Evolutionary conservation across 179 eudicot genomes (phyloP).

Genomic region (Nepenthes alata): DNA sequence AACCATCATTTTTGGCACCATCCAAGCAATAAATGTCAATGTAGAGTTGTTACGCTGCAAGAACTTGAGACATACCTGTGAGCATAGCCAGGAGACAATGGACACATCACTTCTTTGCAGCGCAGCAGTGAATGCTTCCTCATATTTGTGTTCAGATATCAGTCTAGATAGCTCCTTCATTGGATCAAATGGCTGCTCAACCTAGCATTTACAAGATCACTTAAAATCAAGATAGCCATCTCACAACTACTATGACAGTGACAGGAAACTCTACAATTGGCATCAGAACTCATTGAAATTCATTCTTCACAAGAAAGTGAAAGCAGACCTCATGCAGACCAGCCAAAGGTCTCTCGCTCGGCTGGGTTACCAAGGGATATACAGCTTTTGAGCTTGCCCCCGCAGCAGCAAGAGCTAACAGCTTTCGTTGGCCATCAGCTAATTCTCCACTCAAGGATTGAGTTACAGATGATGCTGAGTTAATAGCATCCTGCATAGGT

Average conservation of each 20-base stretch:
- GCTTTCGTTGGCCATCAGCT: conserved; percentile 81
- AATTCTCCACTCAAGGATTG: conserved; percentile 65
- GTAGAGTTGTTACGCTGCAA: neutral
- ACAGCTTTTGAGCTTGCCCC: conserved; percentile 55
- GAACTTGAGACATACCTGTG: conserved; percentile 49
- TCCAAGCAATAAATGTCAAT: neutral
- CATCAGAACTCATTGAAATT: neutral
- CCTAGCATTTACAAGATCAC: conserved; percentile 25
- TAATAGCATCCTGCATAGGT: conserved; percentile 58
- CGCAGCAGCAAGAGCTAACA: conserved; percentile 65
- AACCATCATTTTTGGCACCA: neutral
- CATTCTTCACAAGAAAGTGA: neutral
- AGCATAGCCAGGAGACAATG: conserved; percentile 94
- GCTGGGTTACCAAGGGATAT: conserved; percentile 48
- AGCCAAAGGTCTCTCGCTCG: conserved; percentile 74
- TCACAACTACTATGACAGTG: neutral
- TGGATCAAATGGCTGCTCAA: conserved; percentile 86
- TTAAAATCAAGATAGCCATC: conserved; percentile 4
- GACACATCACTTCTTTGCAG: conserved; percentile 85
- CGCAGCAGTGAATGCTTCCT: conserved; percentile 87
- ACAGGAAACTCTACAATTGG: neutral
- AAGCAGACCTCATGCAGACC: conserved; percentile 62
- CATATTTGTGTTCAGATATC: conserved; percentile 70
- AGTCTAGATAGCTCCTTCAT: conserved; percentile 73
- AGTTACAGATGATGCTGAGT: conserved; percentile 70